These are phyloP conservation scores for Anastatica hierochuntica DNA, from an alignment of 345 rosid genomes.

Conservation along the genomic window DNA sequence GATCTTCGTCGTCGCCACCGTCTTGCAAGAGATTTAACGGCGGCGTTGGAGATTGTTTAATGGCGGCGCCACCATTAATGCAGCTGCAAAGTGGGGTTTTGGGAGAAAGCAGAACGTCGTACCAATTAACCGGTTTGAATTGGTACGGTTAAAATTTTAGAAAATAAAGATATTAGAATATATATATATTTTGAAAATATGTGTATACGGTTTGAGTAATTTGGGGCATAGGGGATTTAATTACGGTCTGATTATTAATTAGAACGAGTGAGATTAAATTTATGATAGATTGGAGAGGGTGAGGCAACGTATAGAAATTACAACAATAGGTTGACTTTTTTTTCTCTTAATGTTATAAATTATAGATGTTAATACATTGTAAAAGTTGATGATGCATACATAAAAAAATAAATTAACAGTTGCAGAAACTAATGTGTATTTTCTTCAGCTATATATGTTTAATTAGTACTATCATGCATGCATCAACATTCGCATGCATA, in stretches of 20 bases:
- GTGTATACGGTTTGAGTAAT: constrained; percentile 13
- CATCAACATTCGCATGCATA: not conserved
- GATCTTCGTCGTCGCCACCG: no score
- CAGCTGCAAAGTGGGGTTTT: constrained; percentile 33
- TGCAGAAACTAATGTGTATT: not conserved
- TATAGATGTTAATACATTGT: constrained; percentile 9
- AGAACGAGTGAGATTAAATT: constrained; percentile 3
- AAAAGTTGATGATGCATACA: not conserved
- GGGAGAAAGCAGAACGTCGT: constrained; percentile 46
- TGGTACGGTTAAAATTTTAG: no score
- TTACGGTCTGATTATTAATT: constrained; percentile 12
- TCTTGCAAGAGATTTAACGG: constrained; percentile 40
- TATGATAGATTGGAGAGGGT: constrained; percentile 12
- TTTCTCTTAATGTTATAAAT: not conserved
- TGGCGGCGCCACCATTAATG: constrained; percentile 11
- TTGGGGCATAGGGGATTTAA: constrained; percentile 8
- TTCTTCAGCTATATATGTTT: not conserved
- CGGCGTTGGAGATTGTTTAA: constrained; percentile 20
- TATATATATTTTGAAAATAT: constrained; percentile 6
- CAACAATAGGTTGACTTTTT: not conserved
- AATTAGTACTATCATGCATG: no score
- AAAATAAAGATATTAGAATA: no score
- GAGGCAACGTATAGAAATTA: constrained; percentile 14
- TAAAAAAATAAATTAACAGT: not conserved
- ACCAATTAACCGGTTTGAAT: constrained; percentile 57